phyloP scores from a whole-genome alignment of 2,329 filamentous ascomycete species.

The Didymella pomorum region DNA sequence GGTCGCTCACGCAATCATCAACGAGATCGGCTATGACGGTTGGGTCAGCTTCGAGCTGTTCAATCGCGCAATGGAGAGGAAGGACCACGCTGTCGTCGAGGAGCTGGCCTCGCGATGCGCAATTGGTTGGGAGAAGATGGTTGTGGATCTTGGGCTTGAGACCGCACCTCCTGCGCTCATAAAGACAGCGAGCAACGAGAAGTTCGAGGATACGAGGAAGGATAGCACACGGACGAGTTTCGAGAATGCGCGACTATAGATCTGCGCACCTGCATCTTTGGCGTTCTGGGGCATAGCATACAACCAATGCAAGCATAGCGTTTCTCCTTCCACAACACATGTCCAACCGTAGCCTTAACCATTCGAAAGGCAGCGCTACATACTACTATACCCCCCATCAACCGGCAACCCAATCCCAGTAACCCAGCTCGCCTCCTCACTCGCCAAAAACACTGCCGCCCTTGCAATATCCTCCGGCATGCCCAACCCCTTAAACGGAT shows the following conservation, averaged over 20 bases:
- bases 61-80: constrained; percentile 65
- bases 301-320: constrained; percentile 14
- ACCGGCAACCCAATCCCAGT: constrained; percentile 56
- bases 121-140: constrained; percentile 61
- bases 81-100: constrained; percentile 61
- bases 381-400: constrained; percentile 55
- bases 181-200: constrained; percentile 6
- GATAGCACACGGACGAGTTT: constrained; percentile 25
- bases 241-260: constrained; percentile 14
- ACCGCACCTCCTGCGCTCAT: constrained; percentile 4
- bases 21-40: constrained; percentile 70
- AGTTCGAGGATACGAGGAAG: constrained; percentile 18
- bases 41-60: constrained; percentile 79
- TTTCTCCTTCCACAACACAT: not conserved
- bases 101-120: constrained; percentile 63
- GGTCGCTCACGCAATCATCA: constrained; percentile 68
- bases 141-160: constrained; percentile 47
- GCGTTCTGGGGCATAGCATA: constrained; percentile 12
- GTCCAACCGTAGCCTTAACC: not conserved
- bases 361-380: constrained; percentile 17
- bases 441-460: constrained; percentile 57
- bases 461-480: constrained; percentile 45
- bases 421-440: constrained; percentile 57
- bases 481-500: constrained; percentile 45
- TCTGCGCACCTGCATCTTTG: not conserved